Conservation (phyloP, 192 early-diverging fungal species). For the Phlyctochytrium bullatum region DNA sequence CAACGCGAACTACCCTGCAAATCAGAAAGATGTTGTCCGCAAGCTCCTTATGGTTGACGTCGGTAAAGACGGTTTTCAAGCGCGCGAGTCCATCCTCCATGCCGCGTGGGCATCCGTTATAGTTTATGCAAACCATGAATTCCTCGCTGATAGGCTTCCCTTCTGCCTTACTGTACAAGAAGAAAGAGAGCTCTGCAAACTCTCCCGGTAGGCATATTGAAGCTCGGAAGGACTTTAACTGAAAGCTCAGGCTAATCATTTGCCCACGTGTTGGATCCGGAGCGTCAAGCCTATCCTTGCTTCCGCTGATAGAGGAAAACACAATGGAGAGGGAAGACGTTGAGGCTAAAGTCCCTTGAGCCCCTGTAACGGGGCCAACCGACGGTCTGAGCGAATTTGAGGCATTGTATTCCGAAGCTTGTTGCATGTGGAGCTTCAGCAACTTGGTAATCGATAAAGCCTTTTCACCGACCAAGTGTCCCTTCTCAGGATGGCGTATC, state of each 20-base stretch:
- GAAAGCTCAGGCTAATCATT: conserved; percentile 43
- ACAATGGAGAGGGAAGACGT: not conserved
- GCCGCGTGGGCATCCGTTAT: conserved; percentile 52
- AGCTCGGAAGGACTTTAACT: conserved; percentile 54
- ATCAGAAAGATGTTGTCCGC: conserved; percentile 54
- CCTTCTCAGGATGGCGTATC: conserved; percentile 59
- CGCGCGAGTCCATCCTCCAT: conserved; percentile 36
- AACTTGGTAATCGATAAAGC: conserved; percentile 53
- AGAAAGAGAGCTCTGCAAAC: conserved; percentile 60
- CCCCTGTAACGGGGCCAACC: not conserved
- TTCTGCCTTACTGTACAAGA: conserved; percentile 51
- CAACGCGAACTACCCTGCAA: conserved; percentile 59
- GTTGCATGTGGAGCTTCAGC: conserved; percentile 52
- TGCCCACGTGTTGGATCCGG: not conserved
- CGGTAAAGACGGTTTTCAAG: conserved; percentile 57
- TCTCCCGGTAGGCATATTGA: conserved; percentile 59
- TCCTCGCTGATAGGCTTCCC: conserved; percentile 56
- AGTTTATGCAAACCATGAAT: conserved; percentile 53
- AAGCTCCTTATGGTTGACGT: conserved; percentile 52
- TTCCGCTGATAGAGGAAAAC: not conserved
- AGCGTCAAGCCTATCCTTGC: conserved; percentile 9
- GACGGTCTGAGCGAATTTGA: conserved; percentile 16
- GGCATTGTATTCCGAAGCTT: not conserved
- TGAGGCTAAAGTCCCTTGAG: not conserved
- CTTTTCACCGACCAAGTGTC: conserved; percentile 55